phyloP scores from a whole-genome alignment of 805 yeast species.

The Isabelozyma gotoi region DNA sequence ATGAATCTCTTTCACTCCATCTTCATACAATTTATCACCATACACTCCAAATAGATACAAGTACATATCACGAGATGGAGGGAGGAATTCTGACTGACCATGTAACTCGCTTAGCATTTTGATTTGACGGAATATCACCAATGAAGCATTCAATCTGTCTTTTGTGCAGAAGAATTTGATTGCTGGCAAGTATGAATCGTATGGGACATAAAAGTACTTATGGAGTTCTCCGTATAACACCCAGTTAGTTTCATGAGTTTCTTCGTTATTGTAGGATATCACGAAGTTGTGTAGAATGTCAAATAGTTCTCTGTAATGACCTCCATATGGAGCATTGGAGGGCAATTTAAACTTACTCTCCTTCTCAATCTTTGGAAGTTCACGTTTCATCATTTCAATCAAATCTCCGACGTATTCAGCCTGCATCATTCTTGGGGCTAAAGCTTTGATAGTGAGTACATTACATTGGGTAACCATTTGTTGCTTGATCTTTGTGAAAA shows the following conservation, averaged over 20 bases:
- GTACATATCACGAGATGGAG: conserved; percentile 53
- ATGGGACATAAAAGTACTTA: conserved; percentile 56
- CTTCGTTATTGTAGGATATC: conserved; percentile 25
- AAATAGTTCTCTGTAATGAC: conserved; percentile 27
- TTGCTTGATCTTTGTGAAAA: conserved; percentile 34
- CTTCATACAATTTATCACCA: conserved; percentile 57
- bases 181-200: conserved; percentile 56
- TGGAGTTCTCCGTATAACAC: conserved; percentile 57
- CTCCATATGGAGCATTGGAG: conserved; percentile 18
- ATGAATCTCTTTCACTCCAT: conserved; percentile 66
- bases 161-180: conserved; percentile 55
- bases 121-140: conserved; percentile 60
- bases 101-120: conserved; percentile 54
- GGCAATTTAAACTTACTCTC: conserved; percentile 29
- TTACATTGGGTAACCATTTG: conserved; percentile 30
- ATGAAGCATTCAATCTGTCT: conserved; percentile 60
- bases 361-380: conserved; percentile 34
- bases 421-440: conserved; percentile 27
- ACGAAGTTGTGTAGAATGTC: conserved; percentile 29
- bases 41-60: conserved; percentile 58
- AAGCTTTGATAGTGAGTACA: conserved; percentile 25
- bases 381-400: conserved; percentile 41
- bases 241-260: conserved; percentile 51
- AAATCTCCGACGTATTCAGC: conserved; percentile 40
- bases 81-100: conserved; percentile 27